Conservation (phyloP, 495 filamentous ascomycete genomes). For the Schizothecium vesticola region DNA sequence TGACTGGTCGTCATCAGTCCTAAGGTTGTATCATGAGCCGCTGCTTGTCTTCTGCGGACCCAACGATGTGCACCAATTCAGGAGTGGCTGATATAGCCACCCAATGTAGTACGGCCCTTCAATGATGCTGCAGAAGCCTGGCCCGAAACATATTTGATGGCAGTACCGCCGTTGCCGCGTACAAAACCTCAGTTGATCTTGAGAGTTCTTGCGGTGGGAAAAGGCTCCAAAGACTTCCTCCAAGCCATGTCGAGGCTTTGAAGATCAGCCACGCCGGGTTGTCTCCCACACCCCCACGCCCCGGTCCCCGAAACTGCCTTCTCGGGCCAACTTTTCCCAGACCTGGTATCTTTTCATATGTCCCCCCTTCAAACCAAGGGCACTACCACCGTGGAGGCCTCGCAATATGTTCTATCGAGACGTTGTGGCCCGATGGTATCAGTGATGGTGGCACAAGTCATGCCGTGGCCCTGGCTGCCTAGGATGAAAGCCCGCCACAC, state of each 20-base stretch:
- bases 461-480: not conserved
- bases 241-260: not conserved
- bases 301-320: not conserved
- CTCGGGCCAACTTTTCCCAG: not conserved
- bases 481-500: not conserved
- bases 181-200: not conserved
- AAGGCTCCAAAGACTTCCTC: too few species aligned
- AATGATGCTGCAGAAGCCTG: not conserved
- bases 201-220: not conserved
- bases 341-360: not conserved
- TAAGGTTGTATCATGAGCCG: not conserved
- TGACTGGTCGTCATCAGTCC: not conserved
- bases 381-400: not conserved
- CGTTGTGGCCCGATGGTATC: not conserved
- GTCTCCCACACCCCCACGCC: not conserved
- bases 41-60: not conserved
- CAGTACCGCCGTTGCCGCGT: not conserved
- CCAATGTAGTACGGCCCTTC: not conserved
- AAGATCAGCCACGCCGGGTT: not conserved
- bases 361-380: not conserved
- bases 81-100: not conserved
- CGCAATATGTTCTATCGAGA: not conserved
- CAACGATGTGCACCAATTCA: not conserved
- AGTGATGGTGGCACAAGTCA: not conserved
- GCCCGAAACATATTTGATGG: not conserved